These are phyloP conservation scores for Cystofilobasidium capitatum DNA, from an alignment of 768 basidiomycete genomes.

Conservation along the genomic window DNA sequence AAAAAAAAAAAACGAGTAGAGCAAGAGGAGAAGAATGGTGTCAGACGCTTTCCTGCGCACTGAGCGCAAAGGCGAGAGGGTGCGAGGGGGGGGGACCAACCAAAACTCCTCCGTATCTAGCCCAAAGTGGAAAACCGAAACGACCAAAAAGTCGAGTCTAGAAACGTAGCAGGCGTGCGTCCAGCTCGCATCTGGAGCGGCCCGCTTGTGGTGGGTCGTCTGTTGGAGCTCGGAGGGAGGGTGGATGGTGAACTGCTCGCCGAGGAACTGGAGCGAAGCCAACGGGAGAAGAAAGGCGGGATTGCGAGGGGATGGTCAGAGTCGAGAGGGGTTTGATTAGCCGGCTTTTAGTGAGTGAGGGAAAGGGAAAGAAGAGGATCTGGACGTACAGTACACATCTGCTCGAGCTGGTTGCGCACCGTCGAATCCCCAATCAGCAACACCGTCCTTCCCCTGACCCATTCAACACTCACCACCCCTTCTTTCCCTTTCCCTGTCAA, in stretches of 20 bases:
- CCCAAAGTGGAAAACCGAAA: constrained; percentile 33
- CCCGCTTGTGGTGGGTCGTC: neutral
- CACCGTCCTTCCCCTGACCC: constrained; percentile 30
- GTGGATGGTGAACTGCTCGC: constrained; percentile 5
- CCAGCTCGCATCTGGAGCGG: constrained; percentile 14
- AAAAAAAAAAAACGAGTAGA: neutral
- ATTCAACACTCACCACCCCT: constrained; percentile 28
- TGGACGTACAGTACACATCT: constrained; percentile 31
- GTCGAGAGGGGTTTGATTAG: neutral
- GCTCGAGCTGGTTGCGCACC: constrained; percentile 29
- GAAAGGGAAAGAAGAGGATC: neutral
- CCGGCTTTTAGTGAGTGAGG: neutral
- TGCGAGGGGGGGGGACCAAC: neutral
- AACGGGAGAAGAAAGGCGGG: neutral
- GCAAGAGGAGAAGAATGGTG: neutral
- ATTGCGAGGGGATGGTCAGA: neutral
- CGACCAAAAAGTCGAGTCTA: constrained; percentile 31
- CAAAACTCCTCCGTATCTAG: constrained; percentile 30
- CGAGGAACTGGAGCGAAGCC: constrained; percentile 7
- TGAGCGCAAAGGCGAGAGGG: neutral
- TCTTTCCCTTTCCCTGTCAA: neutral
- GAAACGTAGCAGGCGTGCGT: constrained; percentile 30
- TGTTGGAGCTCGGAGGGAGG: neutral
- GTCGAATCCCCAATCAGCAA: constrained; percentile 32
- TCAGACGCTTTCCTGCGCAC: neutral